A percentile compares a stretch with the other conserved stretches of the same genome.
Evolutionary conservation across 495 filamentous ascomycete genomes (phyloP).

Genomic region (Penicillium bialowiezense): DNA sequence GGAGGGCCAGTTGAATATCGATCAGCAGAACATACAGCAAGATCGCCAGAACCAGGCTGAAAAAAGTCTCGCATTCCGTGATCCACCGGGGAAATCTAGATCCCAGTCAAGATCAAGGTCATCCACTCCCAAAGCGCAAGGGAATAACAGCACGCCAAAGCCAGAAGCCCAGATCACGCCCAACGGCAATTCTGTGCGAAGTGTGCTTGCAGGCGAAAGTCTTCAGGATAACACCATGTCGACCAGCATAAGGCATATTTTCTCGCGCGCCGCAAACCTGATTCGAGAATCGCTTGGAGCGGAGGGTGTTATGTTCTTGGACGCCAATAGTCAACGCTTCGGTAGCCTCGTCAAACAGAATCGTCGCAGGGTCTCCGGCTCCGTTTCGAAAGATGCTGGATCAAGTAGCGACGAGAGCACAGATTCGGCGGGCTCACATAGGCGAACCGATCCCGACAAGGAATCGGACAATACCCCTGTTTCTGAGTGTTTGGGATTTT

Average conservation of each 20-base stretch:
- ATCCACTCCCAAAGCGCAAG: background rate
- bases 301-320: conserved; percentile 51
- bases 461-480: background rate
- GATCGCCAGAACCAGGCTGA: background rate
- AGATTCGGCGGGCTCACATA: background rate
- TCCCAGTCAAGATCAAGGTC: background rate
- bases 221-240: conserved; percentile 6
- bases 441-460: background rate
- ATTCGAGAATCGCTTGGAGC: conserved; percentile 50
- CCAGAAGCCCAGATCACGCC: background rate
- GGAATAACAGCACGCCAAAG: background rate
- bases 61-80: background rate
- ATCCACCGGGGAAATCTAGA: background rate
- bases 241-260: conserved; percentile 9
- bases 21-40: conserved; percentile 22
- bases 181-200: background rate
- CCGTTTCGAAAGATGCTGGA: background rate
- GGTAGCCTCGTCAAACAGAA: conserved; percentile 8
- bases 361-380: background rate
- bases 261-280: conserved; percentile 42
- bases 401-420: conserved; percentile 15
- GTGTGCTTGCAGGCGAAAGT: conserved; percentile 7
- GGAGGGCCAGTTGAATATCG: conserved; percentile 22
- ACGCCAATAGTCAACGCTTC: conserved; percentile 34
- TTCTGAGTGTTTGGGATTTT: conserved; percentile 16